Evolutionary conservation across 139 green algal species (phyloP).

Genomic region (Diplosphaera chodatii): DNA sequence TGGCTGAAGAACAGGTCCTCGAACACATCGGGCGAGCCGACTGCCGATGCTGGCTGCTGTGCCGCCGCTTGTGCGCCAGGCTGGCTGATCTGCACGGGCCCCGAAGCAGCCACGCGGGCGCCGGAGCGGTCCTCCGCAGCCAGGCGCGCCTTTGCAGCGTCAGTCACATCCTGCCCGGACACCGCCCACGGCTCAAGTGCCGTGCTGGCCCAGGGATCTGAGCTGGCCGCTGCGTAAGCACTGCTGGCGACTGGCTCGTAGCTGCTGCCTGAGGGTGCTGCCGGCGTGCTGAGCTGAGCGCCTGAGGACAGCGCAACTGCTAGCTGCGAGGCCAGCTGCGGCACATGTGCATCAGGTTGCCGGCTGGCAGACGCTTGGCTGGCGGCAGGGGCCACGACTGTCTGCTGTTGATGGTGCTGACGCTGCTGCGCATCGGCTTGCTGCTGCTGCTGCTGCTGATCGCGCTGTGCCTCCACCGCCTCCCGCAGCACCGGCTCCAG

Average conservation of each 20-base stretch:
- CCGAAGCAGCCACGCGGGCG: too few species aligned
- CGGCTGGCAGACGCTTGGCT: too few species aligned
- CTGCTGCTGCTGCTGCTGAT: not conserved
- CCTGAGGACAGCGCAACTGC: not conserved
- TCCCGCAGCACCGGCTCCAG: not conserved
- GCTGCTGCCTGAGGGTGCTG: too few species aligned
- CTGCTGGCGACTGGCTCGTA: too few species aligned
- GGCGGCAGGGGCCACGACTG: too few species aligned
- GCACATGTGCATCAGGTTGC: not conserved
- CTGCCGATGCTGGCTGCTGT: too few species aligned
- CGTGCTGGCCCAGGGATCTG: not conserved
- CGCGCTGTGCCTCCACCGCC: not conserved
- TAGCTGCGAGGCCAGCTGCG: not conserved
- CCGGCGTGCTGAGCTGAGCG: not conserved
- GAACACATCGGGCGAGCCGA: not conserved
- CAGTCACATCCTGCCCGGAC: not conserved
- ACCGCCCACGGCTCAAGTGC: not conserved
- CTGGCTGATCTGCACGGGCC: not conserved
- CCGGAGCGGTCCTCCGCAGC: not conserved
- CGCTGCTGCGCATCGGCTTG: not conserved
- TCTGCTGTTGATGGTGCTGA: too few species aligned
- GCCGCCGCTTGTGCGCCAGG: too few species aligned
- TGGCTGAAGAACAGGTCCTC: not conserved
- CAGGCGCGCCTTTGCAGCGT: not conserved
- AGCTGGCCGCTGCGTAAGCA: not conserved